phyloP scores from a whole-genome alignment of 2,329 filamentous ascomycete species.

The Bisporella sp. region DNA sequence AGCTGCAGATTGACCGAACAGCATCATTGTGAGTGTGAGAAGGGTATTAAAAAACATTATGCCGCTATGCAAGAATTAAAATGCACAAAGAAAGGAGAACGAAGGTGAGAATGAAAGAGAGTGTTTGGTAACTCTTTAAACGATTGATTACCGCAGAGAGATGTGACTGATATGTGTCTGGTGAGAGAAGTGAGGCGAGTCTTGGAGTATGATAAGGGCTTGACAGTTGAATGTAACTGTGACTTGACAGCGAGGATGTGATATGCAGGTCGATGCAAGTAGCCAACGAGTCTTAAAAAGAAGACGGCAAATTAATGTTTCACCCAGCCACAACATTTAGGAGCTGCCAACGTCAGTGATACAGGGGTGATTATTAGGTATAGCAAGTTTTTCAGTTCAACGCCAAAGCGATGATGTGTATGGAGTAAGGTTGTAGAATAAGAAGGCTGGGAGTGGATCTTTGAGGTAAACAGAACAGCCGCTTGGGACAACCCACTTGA shows the following conservation, averaged over 20 bases:
- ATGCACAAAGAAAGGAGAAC: background rate
- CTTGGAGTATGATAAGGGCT: no score
- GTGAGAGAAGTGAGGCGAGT: no score
- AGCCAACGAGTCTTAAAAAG: background rate
- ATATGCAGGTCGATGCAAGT: background rate
- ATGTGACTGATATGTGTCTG: no score
- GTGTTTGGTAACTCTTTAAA: no score
- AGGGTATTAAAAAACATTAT: slow-evolving; percentile 22
- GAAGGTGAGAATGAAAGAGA: no score
- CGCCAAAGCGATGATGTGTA: background rate
- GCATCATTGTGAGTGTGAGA: slow-evolving; percentile 13
- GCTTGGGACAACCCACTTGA: no score
- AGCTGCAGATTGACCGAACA: slow-evolving; percentile 23
- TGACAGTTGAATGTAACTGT: background rate
- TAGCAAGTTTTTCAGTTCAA: background rate
- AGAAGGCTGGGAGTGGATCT: background rate
- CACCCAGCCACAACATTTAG: background rate
- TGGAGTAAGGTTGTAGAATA: background rate
- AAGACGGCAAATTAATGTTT: background rate
- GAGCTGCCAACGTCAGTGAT: background rate
- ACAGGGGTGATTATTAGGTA: background rate
- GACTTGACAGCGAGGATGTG: background rate
- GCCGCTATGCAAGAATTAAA: background rate
- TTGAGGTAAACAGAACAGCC: no score
- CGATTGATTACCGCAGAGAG: no score